phyloP scores from a whole-genome alignment of 352 stramenopile genomes.

The Phytopythium chamaehyphon region DNA sequence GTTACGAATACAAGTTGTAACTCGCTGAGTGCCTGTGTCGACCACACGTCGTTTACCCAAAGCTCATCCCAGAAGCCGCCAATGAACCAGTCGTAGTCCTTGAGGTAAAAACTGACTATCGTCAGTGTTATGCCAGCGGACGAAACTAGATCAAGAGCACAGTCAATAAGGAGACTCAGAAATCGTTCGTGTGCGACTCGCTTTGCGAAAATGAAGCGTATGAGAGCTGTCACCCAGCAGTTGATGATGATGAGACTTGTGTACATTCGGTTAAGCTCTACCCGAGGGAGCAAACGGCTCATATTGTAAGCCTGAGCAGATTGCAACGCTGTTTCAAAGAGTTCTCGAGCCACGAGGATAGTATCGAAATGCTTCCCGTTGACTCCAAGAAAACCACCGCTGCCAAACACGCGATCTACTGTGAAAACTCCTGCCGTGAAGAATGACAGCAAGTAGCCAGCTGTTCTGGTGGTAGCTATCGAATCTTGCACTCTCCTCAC shows the following conservation, averaged over 20 bases:
- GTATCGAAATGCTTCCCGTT: constrained; percentile 14
- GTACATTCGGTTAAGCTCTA: constrained; percentile 14
- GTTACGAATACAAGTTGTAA: constrained; percentile 17
- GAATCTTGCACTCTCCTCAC: no score
- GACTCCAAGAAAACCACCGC: constrained; percentile 10
- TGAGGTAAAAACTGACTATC: constrained; percentile 1
- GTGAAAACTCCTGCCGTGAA: no score
- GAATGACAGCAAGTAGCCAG: no score
- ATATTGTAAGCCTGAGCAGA: constrained; percentile 27
- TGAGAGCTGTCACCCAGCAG: constrained; percentile 28
- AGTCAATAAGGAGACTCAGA: constrained; percentile 24
- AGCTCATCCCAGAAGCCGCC: constrained; percentile 1
- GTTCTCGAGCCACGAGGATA: constrained; percentile 18
- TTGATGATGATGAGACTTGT: constrained; percentile 14
- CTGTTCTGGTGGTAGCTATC: no score
- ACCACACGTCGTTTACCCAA: constrained; percentile 5
- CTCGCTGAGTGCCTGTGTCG: constrained; percentile 9
- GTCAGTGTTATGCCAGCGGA: constrained; percentile 23
- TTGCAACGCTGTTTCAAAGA: constrained; percentile 25
- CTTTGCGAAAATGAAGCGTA: constrained; percentile 15
- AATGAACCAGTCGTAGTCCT: constrained; percentile 6
- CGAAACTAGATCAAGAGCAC: constrained; percentile 31
- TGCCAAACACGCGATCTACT: constrained; percentile 1
- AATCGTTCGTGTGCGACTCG: constrained; percentile 20
- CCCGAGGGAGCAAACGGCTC: constrained; percentile 12